Evolutionary conservation across 2,329 filamentous ascomycete species (phyloP).

Genomic region (Venturia oleaginea): DNA sequence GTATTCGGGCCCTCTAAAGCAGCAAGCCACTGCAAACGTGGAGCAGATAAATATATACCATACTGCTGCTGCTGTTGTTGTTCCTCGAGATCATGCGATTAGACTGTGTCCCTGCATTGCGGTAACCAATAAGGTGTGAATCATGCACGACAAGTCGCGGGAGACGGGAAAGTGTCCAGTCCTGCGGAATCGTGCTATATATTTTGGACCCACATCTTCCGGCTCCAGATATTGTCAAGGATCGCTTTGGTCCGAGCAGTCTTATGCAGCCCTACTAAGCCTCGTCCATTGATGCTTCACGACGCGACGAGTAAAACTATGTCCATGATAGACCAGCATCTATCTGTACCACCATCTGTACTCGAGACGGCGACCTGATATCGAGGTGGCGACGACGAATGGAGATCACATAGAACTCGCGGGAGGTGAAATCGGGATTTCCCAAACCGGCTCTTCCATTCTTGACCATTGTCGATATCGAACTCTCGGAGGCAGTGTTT

Average conservation of each 20-base stretch:
- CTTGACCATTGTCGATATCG: no score
- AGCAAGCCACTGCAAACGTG: no score
- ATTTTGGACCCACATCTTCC: not conserved
- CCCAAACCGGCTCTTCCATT: no score
- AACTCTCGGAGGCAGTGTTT: no score
- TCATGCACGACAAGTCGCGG: not conserved
- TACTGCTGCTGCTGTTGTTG: not conserved
- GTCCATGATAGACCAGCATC: not conserved
- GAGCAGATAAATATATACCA: no score
- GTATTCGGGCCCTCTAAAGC: no score
- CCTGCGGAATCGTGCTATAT: not conserved
- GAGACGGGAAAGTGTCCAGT: not conserved
- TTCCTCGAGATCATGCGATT: not conserved
- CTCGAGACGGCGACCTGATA: not conserved
- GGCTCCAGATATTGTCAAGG: not conserved
- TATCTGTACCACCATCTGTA: not conserved
- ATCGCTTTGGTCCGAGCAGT: not conserved
- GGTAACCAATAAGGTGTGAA: not conserved
- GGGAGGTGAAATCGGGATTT: no score
- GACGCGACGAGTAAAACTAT: no score
- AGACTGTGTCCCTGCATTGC: not conserved
- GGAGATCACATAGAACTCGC: not conserved
- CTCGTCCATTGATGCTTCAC: not conserved
- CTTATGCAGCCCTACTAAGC: not conserved
- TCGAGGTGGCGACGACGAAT: not conserved